Evolutionary conservation across 129 eudicot species (phyloP), one percentile per base, ranked within the genome.

Genomic region (Artemisia annua): DNA sequence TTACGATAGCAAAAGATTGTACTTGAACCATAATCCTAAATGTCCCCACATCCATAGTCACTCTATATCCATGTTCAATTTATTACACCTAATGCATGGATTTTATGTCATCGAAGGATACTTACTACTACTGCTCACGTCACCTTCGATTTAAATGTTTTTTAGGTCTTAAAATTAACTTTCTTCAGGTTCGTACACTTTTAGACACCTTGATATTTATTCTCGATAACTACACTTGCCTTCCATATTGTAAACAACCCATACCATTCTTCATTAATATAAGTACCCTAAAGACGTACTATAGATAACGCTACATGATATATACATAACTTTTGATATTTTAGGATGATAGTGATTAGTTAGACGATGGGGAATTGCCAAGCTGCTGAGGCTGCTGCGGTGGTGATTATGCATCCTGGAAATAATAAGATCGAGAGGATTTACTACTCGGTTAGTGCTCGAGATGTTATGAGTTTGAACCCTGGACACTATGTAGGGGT

Each of bases 301-400:
- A 52, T 39, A 52, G n/a, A 2, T 13, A 52, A 52, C 18, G 7
- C 57, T 52, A 52, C 19, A 15, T 15, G n/a, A 13, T 52, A 17
- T 44, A 18, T 15, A 17, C 57, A 18, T 15, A 48, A 20, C 54
- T 19, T 67, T 22, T 18, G 58, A 19, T 22, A 4, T 63, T 14
- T 30, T 30, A 30, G 6, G 35, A 30, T 52, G 56, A 56, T 56
- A 56, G 6, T 10, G 7, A 16, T 16, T 24, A 19, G 12, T 17
- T 19, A 19, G 28, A 7, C 55, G 26, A 89, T 89, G 96, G 96
- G 96, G 75, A 89, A 89, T 58, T 89, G 96, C 49, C 96, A 89
- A 59, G 88, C 96, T 15, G 92, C 92, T 12, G 93, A 85, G 78
- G 87, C 88, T 68, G 96, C 92, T 22, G 72, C 91, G 49, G 93